Base-by-base conservation (phyloP, 2,329 filamentous ascomycete species). In the Colletotrichum noveboracense region DNA sequence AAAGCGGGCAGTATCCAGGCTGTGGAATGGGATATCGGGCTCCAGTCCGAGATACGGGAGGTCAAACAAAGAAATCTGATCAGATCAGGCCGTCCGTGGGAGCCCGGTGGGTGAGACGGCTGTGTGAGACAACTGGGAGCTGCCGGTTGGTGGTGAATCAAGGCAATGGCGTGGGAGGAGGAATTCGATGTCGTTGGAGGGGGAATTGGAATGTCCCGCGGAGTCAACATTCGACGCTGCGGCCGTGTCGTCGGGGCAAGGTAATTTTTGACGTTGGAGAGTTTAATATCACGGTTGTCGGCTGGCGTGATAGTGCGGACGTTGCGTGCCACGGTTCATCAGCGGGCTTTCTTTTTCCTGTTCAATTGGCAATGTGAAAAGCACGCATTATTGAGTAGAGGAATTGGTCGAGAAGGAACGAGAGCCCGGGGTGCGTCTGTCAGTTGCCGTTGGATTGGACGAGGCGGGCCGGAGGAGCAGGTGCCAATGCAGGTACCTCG, bases 401-500 rank as follows among this genome's bases (percentile, higher is more conserved):
- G 38, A 72, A 70, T 16, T 38, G 21, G 48, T 60, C 34, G 61
- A 75, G 34, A 72, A 67, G 69, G 32, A 67, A 67, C 14, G 30
- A 67, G 26, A 56, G 38, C 34, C 32, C 56, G 38, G 56, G 73
- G 69, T 73, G 69, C 69, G 21, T 67, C 73, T 68, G 67, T 71
- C 71, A 71, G 55, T 72, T 72, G 73, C 38, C 43, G 69, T 56
- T 48, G 62, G n/a, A 74, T 74, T 74, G 70, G 64, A 60, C 62
- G 62, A 71, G 71, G 26, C 58, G 28, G 60, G 36, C 34, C 65
- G 70, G 28, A 66, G 73, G 28, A 48, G 36, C 48, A 71, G 62
- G 28, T 72, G 73, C 56, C 69, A 72, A 75, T 73, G 73, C 73
- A 75, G 73, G 73, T 75, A 71, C 72, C 48, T 66, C 67, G 60